phyloP scores from a whole-genome alignment of 352 stramenopile species.

The Phytophthora tentaculata region DNA sequence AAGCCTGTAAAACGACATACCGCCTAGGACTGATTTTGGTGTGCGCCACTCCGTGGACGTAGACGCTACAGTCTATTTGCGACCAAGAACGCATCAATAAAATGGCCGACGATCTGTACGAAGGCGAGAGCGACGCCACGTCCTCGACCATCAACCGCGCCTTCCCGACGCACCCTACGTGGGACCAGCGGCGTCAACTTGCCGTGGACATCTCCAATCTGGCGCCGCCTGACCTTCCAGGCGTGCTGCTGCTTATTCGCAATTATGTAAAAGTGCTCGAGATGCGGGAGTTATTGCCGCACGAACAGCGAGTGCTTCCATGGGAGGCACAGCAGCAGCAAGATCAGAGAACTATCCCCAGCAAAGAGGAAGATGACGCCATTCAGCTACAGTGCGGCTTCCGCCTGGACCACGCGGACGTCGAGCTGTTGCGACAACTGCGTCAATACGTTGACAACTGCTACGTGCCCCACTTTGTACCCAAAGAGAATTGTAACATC shows the following conservation, averaged over 20 bases:
- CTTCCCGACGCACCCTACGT: conserved; percentile 47
- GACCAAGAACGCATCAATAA: conserved; percentile 5
- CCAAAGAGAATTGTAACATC: conserved; percentile 78
- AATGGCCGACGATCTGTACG: conserved; percentile 40
- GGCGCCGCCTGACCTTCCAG: conserved; percentile 66
- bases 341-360: conserved; percentile 1
- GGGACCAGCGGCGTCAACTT: conserved; percentile 74
- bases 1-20: not conserved
- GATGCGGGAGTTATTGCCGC: conserved; percentile 36
- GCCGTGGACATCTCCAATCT: conserved; percentile 74
- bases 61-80: not conserved
- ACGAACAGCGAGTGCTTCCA: conserved; percentile 31
- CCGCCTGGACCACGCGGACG: conserved; percentile 63
- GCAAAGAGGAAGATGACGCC: conserved; percentile 5
- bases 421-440: conserved; percentile 60
- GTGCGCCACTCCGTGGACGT: conserved; percentile 7
- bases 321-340: conserved; percentile 25
- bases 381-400: conserved; percentile 69
- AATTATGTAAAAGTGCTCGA: conserved; percentile 42
- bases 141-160: conserved; percentile 21
- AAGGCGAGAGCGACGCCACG: conserved; percentile 30
- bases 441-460: conserved; percentile 81
- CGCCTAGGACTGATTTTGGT: conserved; percentile 10
- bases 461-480: conserved; percentile 77
- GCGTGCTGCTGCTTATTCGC: conserved; percentile 69